phyloP scores from a whole-genome alignment of 1,139 yeast genomes.

The Pneumocystis sp. region DNA sequence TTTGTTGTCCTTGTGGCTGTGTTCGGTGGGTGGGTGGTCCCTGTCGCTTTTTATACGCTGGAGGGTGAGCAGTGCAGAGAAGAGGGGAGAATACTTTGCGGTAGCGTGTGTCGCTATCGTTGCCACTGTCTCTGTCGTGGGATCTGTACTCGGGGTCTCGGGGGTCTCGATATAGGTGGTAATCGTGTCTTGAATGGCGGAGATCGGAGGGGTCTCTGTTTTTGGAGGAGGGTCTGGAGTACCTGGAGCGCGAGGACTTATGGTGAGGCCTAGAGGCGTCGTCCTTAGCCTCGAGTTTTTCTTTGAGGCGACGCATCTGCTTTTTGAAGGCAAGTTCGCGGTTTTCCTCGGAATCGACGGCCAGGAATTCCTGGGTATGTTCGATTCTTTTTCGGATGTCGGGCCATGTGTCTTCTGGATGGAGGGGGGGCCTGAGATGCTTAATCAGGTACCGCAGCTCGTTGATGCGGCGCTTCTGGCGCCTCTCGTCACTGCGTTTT shows the following conservation, averaged over 20 bases:
- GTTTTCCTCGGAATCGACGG: constrained; percentile 25
- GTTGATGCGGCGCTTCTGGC: constrained; percentile 26
- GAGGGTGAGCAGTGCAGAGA: too few relatives aligned
- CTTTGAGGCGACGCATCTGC: constrained; percentile 21
- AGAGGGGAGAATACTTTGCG: background rate
- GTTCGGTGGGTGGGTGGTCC: background rate
- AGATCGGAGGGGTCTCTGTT: constrained; percentile 1
- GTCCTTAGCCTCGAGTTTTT: constrained; percentile 16
- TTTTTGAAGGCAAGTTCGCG: constrained; percentile 25
- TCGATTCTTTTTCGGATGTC: constrained; percentile 23
- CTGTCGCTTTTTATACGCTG: constrained; percentile 2
- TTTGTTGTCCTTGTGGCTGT: background rate
- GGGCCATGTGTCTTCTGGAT: constrained; percentile 27
- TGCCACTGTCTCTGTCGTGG: background rate
- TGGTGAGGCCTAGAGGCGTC: constrained; percentile 15
- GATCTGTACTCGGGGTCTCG: background rate
- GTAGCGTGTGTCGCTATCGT: background rate
- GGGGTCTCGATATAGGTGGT: background rate
- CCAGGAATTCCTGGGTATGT: constrained; percentile 25
- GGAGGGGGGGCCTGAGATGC: constrained; percentile 23
- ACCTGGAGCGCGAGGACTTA: constrained; percentile 11
- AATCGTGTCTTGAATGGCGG: background rate
- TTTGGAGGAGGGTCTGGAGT: background rate
- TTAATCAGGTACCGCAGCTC: constrained; percentile 27
- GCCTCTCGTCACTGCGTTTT: constrained; percentile 24